Evolutionary conservation across 2,329 filamentous ascomycete genomes (phyloP), one percentile per base, ranked within the genome.

Genomic region (Coniochaeta sp.): DNA sequence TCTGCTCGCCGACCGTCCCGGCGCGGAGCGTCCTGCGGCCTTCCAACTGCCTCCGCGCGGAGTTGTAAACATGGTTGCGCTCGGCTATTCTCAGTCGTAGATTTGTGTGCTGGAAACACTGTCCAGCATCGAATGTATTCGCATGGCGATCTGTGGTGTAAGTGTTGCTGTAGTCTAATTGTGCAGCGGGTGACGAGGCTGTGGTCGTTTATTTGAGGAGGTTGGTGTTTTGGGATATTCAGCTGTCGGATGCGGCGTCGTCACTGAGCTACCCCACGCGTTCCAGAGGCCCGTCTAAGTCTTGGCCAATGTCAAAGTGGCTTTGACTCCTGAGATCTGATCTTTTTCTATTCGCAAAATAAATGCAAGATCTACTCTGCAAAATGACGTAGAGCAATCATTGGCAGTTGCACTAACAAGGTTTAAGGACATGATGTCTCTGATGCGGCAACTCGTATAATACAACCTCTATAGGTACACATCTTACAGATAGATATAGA

Each of bases 11-110:
- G 60, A 56, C 3, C 61, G 14, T 12, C 34, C 56, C 1, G 60
- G 60, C 7, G 50, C 26, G 4, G 55, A 42, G 55, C 34, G n/a
- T 36, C 24, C 42, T n/a, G n/a, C 28, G 14, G 28, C 32, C 24
- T 16, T 52, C 22, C 22, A 28, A 12, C 5, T 14, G 24, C 22
- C 38, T 36, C 57, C 62, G 55, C 60, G 60, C 10, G 64, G 61
- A 26, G 62, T 63, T 2, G 32, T 64, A 52, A 36, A 60, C 58
- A 64, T 62, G 38, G 38, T 34, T 32, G 19, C 6, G 52, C 3
- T 34, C 24, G 50, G 22, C 26, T 24, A 19, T 10, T 38, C 22
- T 19, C 9, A 19, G 19, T 42, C n/a, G 38, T 9, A 42, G 5
- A 36, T 36, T n/a, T n/a, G 34, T 36, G 34, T 36, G 34, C 7